These are phyloP conservation scores for Spergularia azorica DNA, from an alignment of 179 eudicot species.

Conservation along the genomic window DNA sequence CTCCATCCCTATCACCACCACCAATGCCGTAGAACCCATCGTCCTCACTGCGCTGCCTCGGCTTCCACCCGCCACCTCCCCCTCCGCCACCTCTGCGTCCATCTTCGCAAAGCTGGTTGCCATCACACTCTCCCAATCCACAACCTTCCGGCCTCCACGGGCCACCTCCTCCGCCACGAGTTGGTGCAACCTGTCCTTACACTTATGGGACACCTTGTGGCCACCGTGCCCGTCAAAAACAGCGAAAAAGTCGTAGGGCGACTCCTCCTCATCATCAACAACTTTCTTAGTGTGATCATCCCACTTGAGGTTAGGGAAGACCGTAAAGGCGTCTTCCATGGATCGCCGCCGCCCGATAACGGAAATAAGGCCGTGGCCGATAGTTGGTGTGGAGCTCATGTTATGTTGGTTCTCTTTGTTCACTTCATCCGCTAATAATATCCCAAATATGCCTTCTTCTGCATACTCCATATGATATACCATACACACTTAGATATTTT, in stretches of 20 bases:
- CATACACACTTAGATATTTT: background rate
- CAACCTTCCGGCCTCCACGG: background rate
- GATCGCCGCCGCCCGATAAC: conserved; percentile 35
- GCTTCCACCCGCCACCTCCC: background rate
- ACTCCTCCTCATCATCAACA: background rate
- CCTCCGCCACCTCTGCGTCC: conserved; percentile 25
- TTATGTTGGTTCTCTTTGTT: conserved; percentile 9
- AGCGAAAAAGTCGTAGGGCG: conserved; percentile 27
- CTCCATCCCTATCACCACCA: conserved; percentile 34
- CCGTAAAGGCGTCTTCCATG: conserved; percentile 32
- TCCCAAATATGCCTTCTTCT: conserved; percentile 6
- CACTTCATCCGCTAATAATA: background rate
- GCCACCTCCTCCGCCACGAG: conserved; percentile 25
- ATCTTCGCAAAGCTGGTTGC: conserved; percentile 24
- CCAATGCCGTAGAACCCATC: conserved; percentile 32
- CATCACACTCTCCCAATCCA: conserved; percentile 32
- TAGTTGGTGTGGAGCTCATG: conserved; percentile 10
- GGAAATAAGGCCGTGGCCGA: conserved; percentile 31
- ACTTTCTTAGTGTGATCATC: too few relatives aligned
- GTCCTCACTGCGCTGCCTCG: background rate
- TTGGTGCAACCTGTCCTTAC: conserved; percentile 35
- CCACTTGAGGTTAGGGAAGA: conserved; percentile 13
- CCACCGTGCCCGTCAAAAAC: conserved; percentile 39
- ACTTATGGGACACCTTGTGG: conserved; percentile 23
- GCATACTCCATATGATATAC: conserved; percentile 7